Percentiles rank a stretch among this genome's conserved stretches.
These are phyloP conservation scores for Hymenoscyphus albidus DNA, from an alignment of 2,329 filamentous ascomycete species.

Conservation along the genomic window DNA sequence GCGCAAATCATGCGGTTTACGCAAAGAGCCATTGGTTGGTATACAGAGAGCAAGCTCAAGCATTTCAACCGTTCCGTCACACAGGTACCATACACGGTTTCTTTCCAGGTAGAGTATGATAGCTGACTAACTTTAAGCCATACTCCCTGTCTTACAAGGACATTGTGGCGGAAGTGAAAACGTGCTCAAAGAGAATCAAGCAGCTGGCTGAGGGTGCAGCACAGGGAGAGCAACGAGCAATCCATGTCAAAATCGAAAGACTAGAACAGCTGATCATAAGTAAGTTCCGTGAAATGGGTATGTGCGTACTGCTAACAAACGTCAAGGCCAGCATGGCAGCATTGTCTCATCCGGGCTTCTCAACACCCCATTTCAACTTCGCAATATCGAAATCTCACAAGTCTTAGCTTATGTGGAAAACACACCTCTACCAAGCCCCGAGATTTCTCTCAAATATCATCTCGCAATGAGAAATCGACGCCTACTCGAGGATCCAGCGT, in stretches of 20 bases:
- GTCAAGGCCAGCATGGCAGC: not conserved
- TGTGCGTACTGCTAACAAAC: too few species aligned
- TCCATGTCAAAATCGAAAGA: not conserved
- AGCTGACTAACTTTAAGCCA: not conserved
- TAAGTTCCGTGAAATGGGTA: not conserved
- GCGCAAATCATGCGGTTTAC: conserved; percentile 30
- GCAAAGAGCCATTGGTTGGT: conserved; percentile 29
- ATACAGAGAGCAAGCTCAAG: conserved; percentile 25
- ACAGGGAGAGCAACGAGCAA: not conserved
- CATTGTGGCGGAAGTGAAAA: not conserved
- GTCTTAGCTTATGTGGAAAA: conserved; percentile 8
- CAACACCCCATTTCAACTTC: not conserved
- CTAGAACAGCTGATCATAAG: not conserved
- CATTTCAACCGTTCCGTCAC: conserved; percentile 10
- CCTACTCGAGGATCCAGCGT: not conserved
- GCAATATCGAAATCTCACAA: conserved; percentile 14
- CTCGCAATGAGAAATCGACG: conserved; percentile 6
- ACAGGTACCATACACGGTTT: conserved; percentile 14
- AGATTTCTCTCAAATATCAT: conserved; percentile 2
- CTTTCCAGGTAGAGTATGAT: conserved; percentile 11
- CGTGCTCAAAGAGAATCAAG: not conserved
- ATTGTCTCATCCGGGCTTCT: not conserved
- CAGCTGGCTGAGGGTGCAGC: not conserved
- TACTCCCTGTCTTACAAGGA: not conserved
- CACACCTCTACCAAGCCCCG: conserved; percentile 8